Conservation (phyloP, 805 yeast species). For the Myxozyma kluyveri region DNA sequence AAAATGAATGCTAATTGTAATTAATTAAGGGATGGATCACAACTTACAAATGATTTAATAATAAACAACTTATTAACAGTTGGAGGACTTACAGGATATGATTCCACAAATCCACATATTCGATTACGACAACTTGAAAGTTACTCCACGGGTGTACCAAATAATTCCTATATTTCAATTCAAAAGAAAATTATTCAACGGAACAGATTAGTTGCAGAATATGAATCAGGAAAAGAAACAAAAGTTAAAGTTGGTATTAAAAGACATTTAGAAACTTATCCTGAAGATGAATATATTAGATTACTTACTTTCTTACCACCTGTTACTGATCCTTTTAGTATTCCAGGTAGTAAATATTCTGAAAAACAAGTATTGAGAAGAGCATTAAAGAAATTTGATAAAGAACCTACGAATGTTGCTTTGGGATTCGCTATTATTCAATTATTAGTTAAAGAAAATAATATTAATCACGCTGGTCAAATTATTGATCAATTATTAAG, state of each 20-base stretch:
- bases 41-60: slow-evolving; percentile 37
- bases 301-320: slow-evolving; percentile 19
- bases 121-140: slow-evolving; percentile 16
- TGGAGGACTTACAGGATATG: slow-evolving; percentile 5
- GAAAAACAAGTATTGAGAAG: slow-evolving; percentile 28
- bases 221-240: slow-evolving; percentile 23
- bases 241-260: slow-evolving; percentile 22
- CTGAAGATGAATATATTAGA: slow-evolving; percentile 21
- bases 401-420: slow-evolving; percentile 35
- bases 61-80: slow-evolving; percentile 32
- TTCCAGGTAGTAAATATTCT: slow-evolving; percentile 22
- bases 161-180: slow-evolving; percentile 8
- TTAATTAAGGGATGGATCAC: slow-evolving; percentile 6
- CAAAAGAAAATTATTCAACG: slow-evolving; percentile 14
- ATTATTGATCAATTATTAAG: slow-evolving; percentile 23
- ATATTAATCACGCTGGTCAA: slow-evolving; percentile 35
- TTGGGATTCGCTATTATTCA: slow-evolving; percentile 36
- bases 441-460: slow-evolving; percentile 28
- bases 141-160: slow-evolving; percentile 8
- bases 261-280: slow-evolving; percentile 18
- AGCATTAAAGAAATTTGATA: slow-evolving; percentile 32
- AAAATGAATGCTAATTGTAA: not conserved
- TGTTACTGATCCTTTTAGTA: slow-evolving; percentile 21
- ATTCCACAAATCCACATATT: slow-evolving; percentile 19
- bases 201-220: slow-evolving; percentile 20